Evolutionary conservation across 495 filamentous ascomycete genomes (phyloP), one percentile per base, ranked within the genome.

Genomic region (Penicillium desertorum): DNA sequence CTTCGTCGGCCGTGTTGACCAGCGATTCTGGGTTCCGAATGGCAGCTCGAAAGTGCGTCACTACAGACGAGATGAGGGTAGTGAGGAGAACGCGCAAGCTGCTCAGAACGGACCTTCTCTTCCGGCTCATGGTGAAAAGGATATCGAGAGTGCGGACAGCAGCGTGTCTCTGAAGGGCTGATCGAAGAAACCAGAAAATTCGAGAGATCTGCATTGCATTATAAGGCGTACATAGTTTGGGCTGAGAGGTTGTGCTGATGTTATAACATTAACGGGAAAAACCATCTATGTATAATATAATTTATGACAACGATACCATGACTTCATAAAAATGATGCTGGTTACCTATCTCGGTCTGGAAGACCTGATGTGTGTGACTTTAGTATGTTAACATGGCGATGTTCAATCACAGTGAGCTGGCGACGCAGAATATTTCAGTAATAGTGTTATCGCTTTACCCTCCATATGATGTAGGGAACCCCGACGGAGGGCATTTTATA

Each of bases 1-100:
- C 67, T 78, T 84, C 2, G 59, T 88, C 5, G 73, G 74, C 4
- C 79, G 90, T 22, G 81, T 93, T 32, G 91, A 97, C 62, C 76
- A 77, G 56, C 80, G 86, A 6, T 96, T 96, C 68, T 75, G 83
- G 58, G 76, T 96, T 54, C 72, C 74, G 2, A 61, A 75, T 57
- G 74, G 72, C 10, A 64, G 62, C 52, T 62, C 59, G 7, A 56
- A 58, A 30, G 59, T 62, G 14, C 62, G 62, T 4, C 62, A 64
- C 30, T 64, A 65, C 29, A 46, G 57, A 12, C 39, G 56, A 3
- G 12, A 23, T 6, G 27, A 64, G 36, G 64, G 62, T n/a, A 16
- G 44, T 20, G 51, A 64, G 29, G 52, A 73, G 32, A 29, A 20
- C 3, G 27, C 17, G 4, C 32, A 25, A 11, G 20, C 16, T 9